phyloP scores from a whole-genome alignment of 148 eudicot genomes.

The Arctostaphylos glauca region DNA sequence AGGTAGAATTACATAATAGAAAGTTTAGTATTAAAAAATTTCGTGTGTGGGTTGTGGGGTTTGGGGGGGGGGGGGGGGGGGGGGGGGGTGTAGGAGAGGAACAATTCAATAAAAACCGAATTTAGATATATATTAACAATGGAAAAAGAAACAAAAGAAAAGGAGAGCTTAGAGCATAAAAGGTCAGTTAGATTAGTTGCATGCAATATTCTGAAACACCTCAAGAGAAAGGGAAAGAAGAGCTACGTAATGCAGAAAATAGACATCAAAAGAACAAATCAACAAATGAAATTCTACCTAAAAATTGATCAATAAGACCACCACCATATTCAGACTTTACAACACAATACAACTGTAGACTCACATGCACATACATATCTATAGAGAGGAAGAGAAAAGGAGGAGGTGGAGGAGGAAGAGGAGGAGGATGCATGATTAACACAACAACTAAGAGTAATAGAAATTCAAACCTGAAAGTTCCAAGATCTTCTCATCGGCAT shows the following conservation, averaged over 20 bases:
- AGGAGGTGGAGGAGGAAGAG: background rate
- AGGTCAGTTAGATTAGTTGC: background rate
- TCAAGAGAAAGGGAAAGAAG: background rate
- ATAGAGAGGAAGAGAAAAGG: background rate
- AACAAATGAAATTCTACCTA: background rate
- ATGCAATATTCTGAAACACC: background rate
- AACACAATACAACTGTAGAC: background rate
- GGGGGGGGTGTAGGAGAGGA: too few relatives aligned
- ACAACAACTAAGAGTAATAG: background rate
- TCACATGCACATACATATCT: background rate
- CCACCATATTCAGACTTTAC: background rate
- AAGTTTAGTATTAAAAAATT: background rate
- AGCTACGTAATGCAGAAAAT: background rate
- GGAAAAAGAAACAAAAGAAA: background rate
- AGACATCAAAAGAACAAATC: background rate
- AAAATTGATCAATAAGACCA: background rate
- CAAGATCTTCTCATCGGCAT: constrained; percentile 39
- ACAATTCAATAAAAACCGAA: background rate
- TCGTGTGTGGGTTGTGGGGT: too few relatives aligned
- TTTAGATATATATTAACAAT: background rate
- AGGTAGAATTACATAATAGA: background rate
- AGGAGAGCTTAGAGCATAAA: background rate
- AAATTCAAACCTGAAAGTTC: constrained; percentile 51
- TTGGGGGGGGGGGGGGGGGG: too few relatives aligned
- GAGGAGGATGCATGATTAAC: background rate